phyloP scores from a whole-genome alignment of 2,329 filamentous ascomycete genomes.

The Sporothrix curviconia region DNA sequence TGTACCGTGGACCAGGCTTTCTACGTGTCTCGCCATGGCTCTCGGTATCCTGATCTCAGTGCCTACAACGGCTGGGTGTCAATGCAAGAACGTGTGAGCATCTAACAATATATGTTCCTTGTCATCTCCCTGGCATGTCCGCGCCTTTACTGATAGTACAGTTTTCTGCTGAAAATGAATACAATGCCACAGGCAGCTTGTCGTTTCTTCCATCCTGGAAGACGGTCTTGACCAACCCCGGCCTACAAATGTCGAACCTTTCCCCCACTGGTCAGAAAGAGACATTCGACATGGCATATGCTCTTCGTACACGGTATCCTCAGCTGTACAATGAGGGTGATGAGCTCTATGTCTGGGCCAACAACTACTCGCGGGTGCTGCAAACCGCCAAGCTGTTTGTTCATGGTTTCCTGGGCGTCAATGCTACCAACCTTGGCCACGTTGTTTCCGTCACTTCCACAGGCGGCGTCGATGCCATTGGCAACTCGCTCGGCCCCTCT shows the following conservation, averaged over 20 bases:
- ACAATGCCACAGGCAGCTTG: conserved; percentile 46
- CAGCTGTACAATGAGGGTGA: conserved; percentile 44
- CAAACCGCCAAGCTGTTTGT: conserved; percentile 57
- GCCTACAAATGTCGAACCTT: conserved; percentile 50
- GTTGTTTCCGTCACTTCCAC: conserved; percentile 53
- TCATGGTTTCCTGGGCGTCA: conserved; percentile 53
- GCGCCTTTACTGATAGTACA: conserved; percentile 22
- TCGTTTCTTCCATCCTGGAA: conserved; percentile 54
- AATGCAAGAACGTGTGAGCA: conserved; percentile 37
- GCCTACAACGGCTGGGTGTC: conserved; percentile 53
- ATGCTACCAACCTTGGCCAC: conserved; percentile 45
- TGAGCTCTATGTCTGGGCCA: conserved; percentile 56
- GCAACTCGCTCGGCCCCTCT: conserved; percentile 57
- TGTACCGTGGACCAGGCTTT: conserved; percentile 56
- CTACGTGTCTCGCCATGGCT: conserved; percentile 55
- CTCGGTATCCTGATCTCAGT: conserved; percentile 54
- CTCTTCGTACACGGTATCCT: conserved; percentile 42
- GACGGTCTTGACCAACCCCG: conserved; percentile 48
- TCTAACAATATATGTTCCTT: conserved; percentile 26
- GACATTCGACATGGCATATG: conserved; percentile 48
- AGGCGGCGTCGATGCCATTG: conserved; percentile 44
- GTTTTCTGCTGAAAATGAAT: conserved; percentile 44
- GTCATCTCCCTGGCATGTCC: background rate
- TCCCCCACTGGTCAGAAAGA: conserved; percentile 60
- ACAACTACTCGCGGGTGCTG: conserved; percentile 57